Base-by-base conservation (phyloP, 495 filamentous ascomycete species). In the Neurospora terricola region DNA sequence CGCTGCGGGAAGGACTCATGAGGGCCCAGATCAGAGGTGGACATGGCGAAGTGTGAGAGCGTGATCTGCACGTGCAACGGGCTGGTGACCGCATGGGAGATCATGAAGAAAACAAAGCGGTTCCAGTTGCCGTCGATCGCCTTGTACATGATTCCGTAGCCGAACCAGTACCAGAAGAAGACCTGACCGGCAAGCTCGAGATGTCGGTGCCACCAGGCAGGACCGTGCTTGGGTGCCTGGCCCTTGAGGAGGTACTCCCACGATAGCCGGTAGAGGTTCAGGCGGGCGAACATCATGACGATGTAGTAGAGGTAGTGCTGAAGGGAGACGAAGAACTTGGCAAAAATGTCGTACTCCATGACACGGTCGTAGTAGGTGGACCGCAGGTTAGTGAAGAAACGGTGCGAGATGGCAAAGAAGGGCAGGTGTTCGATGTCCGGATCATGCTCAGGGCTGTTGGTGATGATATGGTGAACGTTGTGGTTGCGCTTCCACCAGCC, bases 401-500 rank as follows among this genome's bases (percentile, higher is more conserved):
- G 89, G 78, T 97, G 96, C 9, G 91, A 94, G 72, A 98, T 86
- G 75, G 96, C 96, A 79, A 99, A 93, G 84, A 98, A 94, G 2
- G 96, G 96, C 84, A 99, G 90, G 76, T 97, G 94, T 81, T 99
- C 90, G 74, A 98, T 99, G 81, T 99, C 96, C 1, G 96, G 96
- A 79, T 99, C 96, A 80, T 99, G 96, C 79, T 98, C 96, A 34
- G 96, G 93, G 69, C 91, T 91, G 82, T 99, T 99, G 21, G 96
- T 99, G 40, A 99, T 92, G 76, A 99, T 94, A 76, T 99, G 96
- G 80, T 99, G 96, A 36, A 99, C 96, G 81, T 99, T 99, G 83
- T 99, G 96, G 80, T 90, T 98, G 71, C 88, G 87, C 81, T 99
- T 99, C 96, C 96, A 99, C 96, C 96, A 99, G 11, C 95, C 92